phyloP scores from a whole-genome alignment of 768 basidiomycete species.

The Boletus vinaceobasis region DNA sequence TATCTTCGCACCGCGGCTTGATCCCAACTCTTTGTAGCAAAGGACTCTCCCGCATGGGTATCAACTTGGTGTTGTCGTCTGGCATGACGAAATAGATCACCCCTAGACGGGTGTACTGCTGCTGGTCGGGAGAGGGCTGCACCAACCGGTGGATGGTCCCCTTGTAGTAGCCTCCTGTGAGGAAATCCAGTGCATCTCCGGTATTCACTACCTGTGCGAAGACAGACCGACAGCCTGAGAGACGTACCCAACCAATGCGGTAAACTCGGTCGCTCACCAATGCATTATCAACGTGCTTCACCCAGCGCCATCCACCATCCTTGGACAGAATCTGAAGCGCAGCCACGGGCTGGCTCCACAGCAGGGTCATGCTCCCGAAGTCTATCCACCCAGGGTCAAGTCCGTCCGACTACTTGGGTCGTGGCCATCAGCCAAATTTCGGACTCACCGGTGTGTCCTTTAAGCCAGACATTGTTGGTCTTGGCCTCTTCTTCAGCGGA shows the following conservation, averaged over 20 bases:
- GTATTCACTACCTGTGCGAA: constrained; percentile 52
- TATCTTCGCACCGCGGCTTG: constrained; percentile 34
- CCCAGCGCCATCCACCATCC: constrained; percentile 55
- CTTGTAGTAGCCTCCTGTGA: constrained; percentile 58
- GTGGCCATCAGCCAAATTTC: no score
- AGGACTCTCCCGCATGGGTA: constrained; percentile 45
- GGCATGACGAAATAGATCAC: constrained; percentile 56
- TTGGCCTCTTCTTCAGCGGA: constrained; percentile 46
- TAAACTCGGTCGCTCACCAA: constrained; percentile 35
- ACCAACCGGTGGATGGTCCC: constrained; percentile 61
- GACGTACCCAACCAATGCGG: not conserved
- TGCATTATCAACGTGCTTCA: constrained; percentile 56
- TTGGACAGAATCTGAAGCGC: constrained; percentile 53
- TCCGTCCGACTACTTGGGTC: no score
- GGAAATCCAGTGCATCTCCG: constrained; percentile 57
- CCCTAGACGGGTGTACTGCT: constrained; percentile 47
- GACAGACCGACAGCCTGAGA: not conserved
- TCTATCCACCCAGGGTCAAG: constrained; percentile 29
- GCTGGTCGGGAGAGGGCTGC: constrained; percentile 56
- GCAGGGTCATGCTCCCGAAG: constrained; percentile 52
- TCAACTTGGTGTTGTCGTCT: constrained; percentile 47
- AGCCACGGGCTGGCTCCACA: constrained; percentile 60
- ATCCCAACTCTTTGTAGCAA: constrained; percentile 47
- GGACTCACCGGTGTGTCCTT: constrained; percentile 52
- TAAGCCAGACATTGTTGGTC: constrained; percentile 55